phyloP scores from a whole-genome alignment of 2,329 filamentous ascomycete species.

The Colletotrichum tabaci region DNA sequence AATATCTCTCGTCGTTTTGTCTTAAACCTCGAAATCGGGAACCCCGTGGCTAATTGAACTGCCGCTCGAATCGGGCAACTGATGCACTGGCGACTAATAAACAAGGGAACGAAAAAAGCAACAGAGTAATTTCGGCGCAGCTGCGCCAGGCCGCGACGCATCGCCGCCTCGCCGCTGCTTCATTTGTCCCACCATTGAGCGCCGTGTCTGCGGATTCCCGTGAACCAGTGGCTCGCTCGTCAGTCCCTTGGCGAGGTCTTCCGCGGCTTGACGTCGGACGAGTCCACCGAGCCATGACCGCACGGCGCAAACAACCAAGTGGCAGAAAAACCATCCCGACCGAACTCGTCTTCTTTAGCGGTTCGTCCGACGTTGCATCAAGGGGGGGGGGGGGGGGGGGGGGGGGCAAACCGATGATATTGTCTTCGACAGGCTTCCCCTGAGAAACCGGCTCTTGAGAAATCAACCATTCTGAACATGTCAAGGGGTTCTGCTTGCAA shows the following conservation, averaged over 20 bases:
- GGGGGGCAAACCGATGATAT: neutral
- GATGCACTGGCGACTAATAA: neutral
- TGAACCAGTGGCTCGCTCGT: conserved; percentile 14
- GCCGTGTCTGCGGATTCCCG: conserved; percentile 36
- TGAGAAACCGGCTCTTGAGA: neutral
- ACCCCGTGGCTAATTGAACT: neutral
- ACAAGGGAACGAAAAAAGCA: conserved; percentile 22
- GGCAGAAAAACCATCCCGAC: neutral
- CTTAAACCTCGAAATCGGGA: conserved; percentile 1
- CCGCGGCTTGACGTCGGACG: neutral
- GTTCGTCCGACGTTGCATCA: conserved; percentile 34
- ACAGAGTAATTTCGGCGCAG: conserved; percentile 20
- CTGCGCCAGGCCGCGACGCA: conserved; percentile 1
- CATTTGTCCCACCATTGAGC: conserved; percentile 14
- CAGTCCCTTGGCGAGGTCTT: conserved; percentile 2
- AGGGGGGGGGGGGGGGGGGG: no score
- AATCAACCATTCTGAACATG: neutral
- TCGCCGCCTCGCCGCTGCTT: conserved; percentile 16
- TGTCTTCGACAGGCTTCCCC: conserved; percentile 11
- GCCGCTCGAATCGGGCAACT: neutral
- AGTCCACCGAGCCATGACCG: neutral
- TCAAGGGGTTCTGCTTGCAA: neutral
- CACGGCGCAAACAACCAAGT: neutral
- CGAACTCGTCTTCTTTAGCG: conserved; percentile 18
- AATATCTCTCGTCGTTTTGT: neutral